These are phyloP conservation scores for Dictyostelium intermedium DNA, from an alignment of 78 protist genomes.

Conservation along the genomic window DNA sequence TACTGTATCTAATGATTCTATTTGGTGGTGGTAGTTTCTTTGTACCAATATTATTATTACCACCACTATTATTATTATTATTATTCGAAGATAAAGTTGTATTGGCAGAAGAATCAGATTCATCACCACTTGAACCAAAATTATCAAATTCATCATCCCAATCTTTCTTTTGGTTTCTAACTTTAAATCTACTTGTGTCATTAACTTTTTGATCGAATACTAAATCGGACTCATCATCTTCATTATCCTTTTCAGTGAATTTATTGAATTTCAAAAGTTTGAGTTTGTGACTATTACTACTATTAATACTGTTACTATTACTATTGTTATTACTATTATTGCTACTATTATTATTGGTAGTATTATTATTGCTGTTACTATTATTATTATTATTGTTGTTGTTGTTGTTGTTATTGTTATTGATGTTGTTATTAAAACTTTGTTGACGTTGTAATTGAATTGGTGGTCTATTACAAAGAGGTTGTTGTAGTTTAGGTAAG, in stretches of 20 bases:
- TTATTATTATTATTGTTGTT: neutral
- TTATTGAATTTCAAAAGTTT: slow-evolving; percentile 9
- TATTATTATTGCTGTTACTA: neutral
- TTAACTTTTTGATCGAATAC: neutral
- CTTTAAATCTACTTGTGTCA: slow-evolving; percentile 10
- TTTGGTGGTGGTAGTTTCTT: neutral
- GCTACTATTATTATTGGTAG: neutral
- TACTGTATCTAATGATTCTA: neutral
- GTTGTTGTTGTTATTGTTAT: neutral
- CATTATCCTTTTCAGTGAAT: slow-evolving; percentile 12
- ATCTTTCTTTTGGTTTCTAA: slow-evolving; percentile 1
- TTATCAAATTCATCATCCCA: slow-evolving; percentile 28
- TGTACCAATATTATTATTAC: neutral
- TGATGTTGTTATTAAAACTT: neutral
- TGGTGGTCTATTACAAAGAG: neutral
- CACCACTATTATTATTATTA: neutral
- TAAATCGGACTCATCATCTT: neutral
- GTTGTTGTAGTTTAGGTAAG: neutral
- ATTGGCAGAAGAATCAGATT: neutral
- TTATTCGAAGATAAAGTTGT: neutral
- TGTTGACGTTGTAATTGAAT: neutral
- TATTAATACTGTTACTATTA: neutral
- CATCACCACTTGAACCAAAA: slow-evolving; percentile 15
- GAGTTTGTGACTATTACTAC: neutral
- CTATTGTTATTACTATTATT: slow-evolving; percentile 8